Percentiles rank a stretch among this genome's conserved stretches.
Conservation (phyloP, 352 stramenopile species). For the Globisporangium okanoganense region DNA sequence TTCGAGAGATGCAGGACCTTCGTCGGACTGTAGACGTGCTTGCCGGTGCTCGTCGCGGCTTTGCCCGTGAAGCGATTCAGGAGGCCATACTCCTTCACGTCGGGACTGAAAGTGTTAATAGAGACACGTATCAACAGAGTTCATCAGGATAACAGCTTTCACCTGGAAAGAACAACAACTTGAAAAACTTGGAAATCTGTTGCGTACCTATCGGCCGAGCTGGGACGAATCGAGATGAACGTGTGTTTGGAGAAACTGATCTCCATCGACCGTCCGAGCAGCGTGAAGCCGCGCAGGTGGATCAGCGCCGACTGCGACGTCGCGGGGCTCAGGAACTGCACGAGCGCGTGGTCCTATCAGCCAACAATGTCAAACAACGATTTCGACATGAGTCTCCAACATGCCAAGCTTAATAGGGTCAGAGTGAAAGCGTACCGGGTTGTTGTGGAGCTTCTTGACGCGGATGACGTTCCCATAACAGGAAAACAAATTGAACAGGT, state of each 20-base stretch:
- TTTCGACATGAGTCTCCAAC: neutral
- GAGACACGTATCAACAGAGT: neutral
- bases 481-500: conserved; percentile 69
- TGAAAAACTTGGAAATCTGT: no score
- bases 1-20: conserved; percentile 64
- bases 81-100: conserved; percentile 47
- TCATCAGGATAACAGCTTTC: neutral
- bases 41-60: conserved; percentile 39
- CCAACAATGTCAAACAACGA: neutral
- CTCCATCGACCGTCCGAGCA: conserved; percentile 48
- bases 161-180: no score
- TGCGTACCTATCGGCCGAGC: conserved; percentile 11
- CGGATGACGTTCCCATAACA: conserved; percentile 64
- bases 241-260: conserved; percentile 63
- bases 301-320: conserved; percentile 44
- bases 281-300: conserved; percentile 49
- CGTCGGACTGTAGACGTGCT: conserved; percentile 67
- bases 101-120: neutral
- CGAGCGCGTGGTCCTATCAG: conserved; percentile 43
- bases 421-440: conserved; percentile 21
- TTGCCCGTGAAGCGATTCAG: conserved; percentile 64
- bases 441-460: conserved; percentile 54
- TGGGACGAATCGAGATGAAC: conserved; percentile 37
- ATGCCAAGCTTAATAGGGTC: neutral
- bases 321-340: conserved; percentile 49